Evolutionary conservation across 2,329 filamentous ascomycete species (phyloP), one percentile per base, ranked within the genome.

Genomic region (Ustilaginoidea virens): DNA sequence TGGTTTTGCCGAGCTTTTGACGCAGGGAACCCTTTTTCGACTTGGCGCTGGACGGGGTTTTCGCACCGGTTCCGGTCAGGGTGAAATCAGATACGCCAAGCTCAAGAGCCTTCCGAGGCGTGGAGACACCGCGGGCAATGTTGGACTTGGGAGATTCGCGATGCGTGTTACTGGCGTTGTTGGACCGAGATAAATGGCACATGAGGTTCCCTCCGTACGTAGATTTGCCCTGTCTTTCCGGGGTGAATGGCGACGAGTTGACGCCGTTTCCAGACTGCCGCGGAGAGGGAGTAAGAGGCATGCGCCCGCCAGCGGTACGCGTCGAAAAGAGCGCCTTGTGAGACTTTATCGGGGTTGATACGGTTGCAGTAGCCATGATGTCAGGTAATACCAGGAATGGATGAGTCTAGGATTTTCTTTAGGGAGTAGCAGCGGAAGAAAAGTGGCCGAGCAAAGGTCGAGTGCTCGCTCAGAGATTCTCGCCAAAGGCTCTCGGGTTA

Each of bases 111-210:
- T 80, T 82, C 46, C 81, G 80, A 13, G 87, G 86, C 24, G 82
- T 86, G 33, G 75, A 68, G 32, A 72, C 69, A 23, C 61, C 60
- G 39, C 74, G 73, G 40, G 80, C 81, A 53, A 94, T 94, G 65
- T 94, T 96, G 34, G 86, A 94, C 65, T 96, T 96, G 50, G 86
- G 85, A 3, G 87, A 94, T 50, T 90, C 80, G 28, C 80, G 78
- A 53, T 81, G 77, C 23, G 69, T 61, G 23, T 66, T 59, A 60
- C 75, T 78, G 36, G 74, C 66, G 35, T 55, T 66, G 35, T 55
- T 58, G 3, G 68, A 75, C 47, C 79, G 80, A 37, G 79, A 67
- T 47, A 93, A 79, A 49, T 85, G 78, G 35, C 80, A 67, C 39
- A 81, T 71, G 33, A 92, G 63, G 55, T 85, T 86, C 39, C 75